Conservation (phyloP, 345 rosid genomes). For the Hibiscus mutabilis region DNA sequence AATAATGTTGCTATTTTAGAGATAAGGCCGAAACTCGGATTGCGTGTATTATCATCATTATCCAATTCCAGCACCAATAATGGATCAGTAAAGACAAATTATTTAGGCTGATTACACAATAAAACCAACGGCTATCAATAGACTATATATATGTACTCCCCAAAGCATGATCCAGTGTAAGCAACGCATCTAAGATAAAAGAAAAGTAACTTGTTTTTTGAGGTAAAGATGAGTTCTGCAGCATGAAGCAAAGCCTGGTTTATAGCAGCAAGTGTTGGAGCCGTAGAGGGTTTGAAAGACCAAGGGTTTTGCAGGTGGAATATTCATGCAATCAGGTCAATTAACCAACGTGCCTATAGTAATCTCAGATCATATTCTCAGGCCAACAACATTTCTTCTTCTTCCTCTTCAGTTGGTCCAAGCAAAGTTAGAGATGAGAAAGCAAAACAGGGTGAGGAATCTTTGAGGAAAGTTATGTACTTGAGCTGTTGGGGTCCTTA, state of each 20-base stretch:
- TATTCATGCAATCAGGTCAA: slow-evolving; percentile 22
- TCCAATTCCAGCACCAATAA: neutral
- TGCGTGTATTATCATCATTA: neutral
- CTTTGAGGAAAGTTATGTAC: slow-evolving; percentile 46
- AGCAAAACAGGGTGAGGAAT: slow-evolving; percentile 30
- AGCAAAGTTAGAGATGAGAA: slow-evolving; percentile 21
- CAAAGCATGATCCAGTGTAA: no score
- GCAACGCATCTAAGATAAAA: neutral
- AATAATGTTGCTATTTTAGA: no score
- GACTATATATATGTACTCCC: no score
- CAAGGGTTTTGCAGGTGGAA: slow-evolving; percentile 57
- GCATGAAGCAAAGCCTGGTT: slow-evolving; percentile 41
- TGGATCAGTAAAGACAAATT: neutral
- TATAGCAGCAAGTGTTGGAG: slow-evolving; percentile 43
- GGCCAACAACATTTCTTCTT: slow-evolving; percentile 36
- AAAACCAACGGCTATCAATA: neutral
- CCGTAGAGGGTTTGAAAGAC: slow-evolving; percentile 53
- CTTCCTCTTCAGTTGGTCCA: slow-evolving; percentile 13
- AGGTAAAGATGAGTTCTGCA: slow-evolving; percentile 23
- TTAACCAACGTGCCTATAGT: slow-evolving; percentile 40
- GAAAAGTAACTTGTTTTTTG: neutral
- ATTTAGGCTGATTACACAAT: neutral
- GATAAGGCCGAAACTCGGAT: no score
- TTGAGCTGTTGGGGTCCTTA: slow-evolving; percentile 64
- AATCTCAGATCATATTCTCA: slow-evolving; percentile 33